Conservation (phyloP, 352 stramenopile genomes). For the Phytophthora niederhauseri region DNA sequence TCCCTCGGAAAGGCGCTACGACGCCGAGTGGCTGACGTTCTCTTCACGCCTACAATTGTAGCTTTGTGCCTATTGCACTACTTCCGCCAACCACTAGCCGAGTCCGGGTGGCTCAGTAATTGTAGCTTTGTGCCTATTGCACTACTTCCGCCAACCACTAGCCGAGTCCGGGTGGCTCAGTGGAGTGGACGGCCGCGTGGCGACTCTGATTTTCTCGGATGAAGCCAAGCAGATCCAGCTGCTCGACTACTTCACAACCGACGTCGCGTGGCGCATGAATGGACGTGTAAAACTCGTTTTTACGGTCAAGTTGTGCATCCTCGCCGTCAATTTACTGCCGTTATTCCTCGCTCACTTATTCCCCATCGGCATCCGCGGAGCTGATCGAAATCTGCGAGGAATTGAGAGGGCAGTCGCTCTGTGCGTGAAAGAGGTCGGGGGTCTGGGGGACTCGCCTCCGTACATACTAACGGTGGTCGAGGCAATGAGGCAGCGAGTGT, state of each 20-base stretch:
- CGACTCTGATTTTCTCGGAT: constrained; percentile 13
- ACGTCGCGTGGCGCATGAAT: constrained; percentile 28
- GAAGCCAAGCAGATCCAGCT: constrained; percentile 9
- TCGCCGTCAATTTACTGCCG: constrained; percentile 14
- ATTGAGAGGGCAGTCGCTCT: constrained; percentile 12
- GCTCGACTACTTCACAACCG: constrained; percentile 24
- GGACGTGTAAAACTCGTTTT: constrained; percentile 26
- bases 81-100: constrained; percentile 10
- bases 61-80: constrained; percentile 31
- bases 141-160: constrained; percentile 22
- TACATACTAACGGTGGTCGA: constrained; percentile 1
- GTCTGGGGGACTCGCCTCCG: constrained; percentile 12
- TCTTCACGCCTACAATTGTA: constrained; percentile 38
- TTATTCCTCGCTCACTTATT: constrained; percentile 8
- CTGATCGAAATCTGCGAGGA: constrained; percentile 3
- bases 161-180: constrained; percentile 15
- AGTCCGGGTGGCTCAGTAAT: constrained; percentile 20
- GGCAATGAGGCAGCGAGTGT: background rate
- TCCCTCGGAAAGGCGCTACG: constrained; percentile 25
- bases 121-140: constrained; percentile 24
- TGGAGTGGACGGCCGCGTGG: constrained; percentile 20
- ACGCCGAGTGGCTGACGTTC: constrained; percentile 27
- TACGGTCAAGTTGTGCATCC: constrained; percentile 26
- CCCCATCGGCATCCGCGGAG: background rate
- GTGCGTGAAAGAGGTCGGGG: constrained; percentile 22